A percentile compares a stretch with the other conserved stretches of the same genome.
These are phyloP conservation scores for Aspergillus asperescens DNA, from an alignment of 495 filamentous ascomycete genomes.

Conservation along the genomic window DNA sequence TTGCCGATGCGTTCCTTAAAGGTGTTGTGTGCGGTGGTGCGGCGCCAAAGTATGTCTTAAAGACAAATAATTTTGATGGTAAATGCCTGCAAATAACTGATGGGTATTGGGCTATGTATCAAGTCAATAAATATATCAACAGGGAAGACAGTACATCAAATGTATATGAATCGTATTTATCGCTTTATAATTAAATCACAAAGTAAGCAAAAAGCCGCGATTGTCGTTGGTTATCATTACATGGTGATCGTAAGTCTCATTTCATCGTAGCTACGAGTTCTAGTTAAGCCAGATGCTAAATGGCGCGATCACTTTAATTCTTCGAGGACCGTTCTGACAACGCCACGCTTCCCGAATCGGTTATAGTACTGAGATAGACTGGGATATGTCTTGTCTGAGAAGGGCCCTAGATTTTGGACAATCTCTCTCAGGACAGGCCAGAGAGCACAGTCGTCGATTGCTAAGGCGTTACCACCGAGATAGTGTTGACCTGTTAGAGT, in stretches of 20 bases:
- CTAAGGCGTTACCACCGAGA: slow-evolving; percentile 50
- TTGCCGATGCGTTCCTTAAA: slow-evolving; percentile 59
- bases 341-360: slow-evolving; percentile 44
- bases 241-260: neutral
- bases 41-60: slow-evolving; percentile 31
- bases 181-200: neutral
- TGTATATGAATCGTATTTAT: neutral
- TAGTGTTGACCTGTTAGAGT: slow-evolving; percentile 45
- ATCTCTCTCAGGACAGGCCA: slow-evolving; percentile 67
- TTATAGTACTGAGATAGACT: slow-evolving; percentile 52
- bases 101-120: neutral
- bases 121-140: neutral
- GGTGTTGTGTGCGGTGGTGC: slow-evolving; percentile 44
- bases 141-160: neutral
- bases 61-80: slow-evolving; percentile 27
- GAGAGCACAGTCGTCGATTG: slow-evolving; percentile 64
- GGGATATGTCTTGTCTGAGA: slow-evolving; percentile 30
- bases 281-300: neutral
- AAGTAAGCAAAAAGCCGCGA: neutral
- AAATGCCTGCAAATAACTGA: slow-evolving; percentile 22
- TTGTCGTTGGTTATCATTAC: neutral
- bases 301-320: slow-evolving; percentile 12
- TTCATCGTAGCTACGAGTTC: neutral
- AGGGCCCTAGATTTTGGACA: slow-evolving; percentile 26
- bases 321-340: slow-evolving; percentile 44